A percentile compares a stretch with the other conserved stretches of the same genome.
phyloP scores from a whole-genome alignment of 495 filamentous ascomycete genomes.

The Neurospora sublineolata region DNA sequence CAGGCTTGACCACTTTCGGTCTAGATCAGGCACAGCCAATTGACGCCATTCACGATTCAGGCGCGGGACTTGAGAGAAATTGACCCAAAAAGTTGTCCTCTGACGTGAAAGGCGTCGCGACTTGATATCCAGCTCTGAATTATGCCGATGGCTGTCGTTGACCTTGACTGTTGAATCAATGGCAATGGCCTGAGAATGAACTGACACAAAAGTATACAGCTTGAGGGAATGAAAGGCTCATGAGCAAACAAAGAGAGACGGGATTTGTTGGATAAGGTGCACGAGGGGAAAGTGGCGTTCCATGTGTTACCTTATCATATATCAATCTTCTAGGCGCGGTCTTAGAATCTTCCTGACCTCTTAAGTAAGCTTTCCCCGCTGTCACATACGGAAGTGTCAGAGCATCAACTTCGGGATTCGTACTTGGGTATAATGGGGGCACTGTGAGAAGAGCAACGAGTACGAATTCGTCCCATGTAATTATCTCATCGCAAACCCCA shows the following conservation, averaged over 20 bases:
- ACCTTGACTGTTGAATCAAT: background rate
- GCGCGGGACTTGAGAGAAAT: background rate
- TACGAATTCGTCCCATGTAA: background rate
- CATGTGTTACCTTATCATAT: background rate
- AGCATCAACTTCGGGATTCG: background rate
- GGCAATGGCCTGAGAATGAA: background rate
- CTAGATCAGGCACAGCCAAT: conserved; percentile 22
- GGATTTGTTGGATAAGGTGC: background rate
- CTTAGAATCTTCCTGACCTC: background rate
- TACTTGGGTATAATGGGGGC: background rate
- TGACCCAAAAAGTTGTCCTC: background rate
- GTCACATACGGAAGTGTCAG: background rate
- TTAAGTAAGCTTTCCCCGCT: background rate
- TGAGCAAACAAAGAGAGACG: background rate
- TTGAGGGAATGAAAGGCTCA: background rate
- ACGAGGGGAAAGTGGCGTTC: background rate
- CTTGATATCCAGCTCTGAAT: background rate
- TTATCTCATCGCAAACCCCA: background rate
- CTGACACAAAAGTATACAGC: background rate
- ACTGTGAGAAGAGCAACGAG: background rate
- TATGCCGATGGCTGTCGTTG: background rate
- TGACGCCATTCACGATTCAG: conserved; percentile 7
- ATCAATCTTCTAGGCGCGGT: background rate
- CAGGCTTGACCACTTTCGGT: conserved; percentile 8
- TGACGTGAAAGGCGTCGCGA: background rate